Evolutionary conservation across 2,329 filamentous ascomycete genomes (phyloP), one percentile per base, ranked within the genome.

Genomic region (Zasmidium citrigriseum): DNA sequence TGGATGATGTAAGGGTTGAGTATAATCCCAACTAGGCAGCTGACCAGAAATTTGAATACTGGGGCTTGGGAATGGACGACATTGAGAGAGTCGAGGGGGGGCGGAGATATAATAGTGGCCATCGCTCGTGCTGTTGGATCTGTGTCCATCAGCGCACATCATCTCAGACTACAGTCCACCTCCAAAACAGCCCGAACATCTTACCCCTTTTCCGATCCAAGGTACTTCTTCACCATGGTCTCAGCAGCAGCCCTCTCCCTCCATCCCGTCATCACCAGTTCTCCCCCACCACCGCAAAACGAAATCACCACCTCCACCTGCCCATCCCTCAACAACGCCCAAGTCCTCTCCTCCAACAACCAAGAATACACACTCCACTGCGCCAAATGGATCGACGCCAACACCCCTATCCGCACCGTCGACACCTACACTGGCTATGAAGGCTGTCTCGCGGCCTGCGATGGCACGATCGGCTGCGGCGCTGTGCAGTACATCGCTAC

Each of bases 391-490:
- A 54, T 60, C 41, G 49, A 60, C 46, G 21, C 47, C 52, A 52
- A 55, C 18, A n/a, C n/a, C n/a, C 21, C 56, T 24, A 22, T 63
- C 52, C 47, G 58, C 22, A 58, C 55, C 44, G 23, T 25, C 14
- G 55, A 46, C 2, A 60, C 60, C 27, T 20, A 55, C n/a, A 3
- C 50, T 14, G 60, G 60, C 41, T 55, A 50, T 45, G 23, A 60
- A 25, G 60, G 55, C 18, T 63, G 60, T 45, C 24, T 63, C 5
- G 49, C 58, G 21, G 60, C 60, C 27, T 63, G 60, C 45, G 60
- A 63, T 25, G 54, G 52, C 16, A 60, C 55, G 4, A 44, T 44
- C 20, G 60, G 44, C 22, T 63, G 60, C 58, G 52, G 27, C 12
- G 16, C 55, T 24, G 18, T 52, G 14, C 52, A 55, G 27, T 63